These are phyloP conservation scores for Candida peoriensis DNA, from an alignment of 805 yeast species.

Conservation along the genomic window DNA sequence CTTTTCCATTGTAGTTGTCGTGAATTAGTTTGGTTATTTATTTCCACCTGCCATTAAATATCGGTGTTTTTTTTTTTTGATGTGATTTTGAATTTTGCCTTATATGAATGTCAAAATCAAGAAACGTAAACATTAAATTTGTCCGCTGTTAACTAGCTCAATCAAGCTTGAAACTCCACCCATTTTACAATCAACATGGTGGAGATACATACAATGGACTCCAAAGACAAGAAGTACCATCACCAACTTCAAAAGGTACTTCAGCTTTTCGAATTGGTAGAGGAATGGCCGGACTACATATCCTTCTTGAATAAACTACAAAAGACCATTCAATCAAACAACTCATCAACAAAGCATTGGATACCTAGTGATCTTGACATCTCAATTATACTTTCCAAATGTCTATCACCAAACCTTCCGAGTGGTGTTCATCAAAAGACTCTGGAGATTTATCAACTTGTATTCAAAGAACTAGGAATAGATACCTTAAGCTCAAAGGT, in stretches of 20 bases:
- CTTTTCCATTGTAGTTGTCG: too few species aligned
- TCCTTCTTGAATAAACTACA: conserved; percentile 77
- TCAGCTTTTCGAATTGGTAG: conserved; percentile 69
- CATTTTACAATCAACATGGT: background rate
- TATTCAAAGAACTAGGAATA: conserved; percentile 60
- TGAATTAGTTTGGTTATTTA: too few species aligned
- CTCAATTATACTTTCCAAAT: conserved; percentile 67
- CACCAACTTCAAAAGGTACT: conserved; percentile 71
- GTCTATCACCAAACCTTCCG: conserved; percentile 77
- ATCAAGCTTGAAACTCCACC: too few species aligned
- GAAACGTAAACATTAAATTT: conserved; percentile 1
- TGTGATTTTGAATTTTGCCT: background rate
- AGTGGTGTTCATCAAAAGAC: conserved; percentile 95
- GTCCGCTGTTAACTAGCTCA: too few species aligned
- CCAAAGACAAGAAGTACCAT: conserved; percentile 65
- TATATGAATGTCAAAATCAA: background rate
- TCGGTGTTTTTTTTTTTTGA: too few species aligned
- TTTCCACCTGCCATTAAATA: too few species aligned
- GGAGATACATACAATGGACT: conserved; percentile 27
- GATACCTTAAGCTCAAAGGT: conserved; percentile 50
- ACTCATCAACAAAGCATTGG: conserved; percentile 37
- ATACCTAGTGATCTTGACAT: conserved; percentile 67
- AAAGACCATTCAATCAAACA: conserved; percentile 56
- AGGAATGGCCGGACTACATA: conserved; percentile 98
- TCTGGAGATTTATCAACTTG: conserved; percentile 64